Evolutionary conservation across 1,284 basidiomycete species (phyloP).

Genomic region (Salmacisia buchloeana): DNA sequence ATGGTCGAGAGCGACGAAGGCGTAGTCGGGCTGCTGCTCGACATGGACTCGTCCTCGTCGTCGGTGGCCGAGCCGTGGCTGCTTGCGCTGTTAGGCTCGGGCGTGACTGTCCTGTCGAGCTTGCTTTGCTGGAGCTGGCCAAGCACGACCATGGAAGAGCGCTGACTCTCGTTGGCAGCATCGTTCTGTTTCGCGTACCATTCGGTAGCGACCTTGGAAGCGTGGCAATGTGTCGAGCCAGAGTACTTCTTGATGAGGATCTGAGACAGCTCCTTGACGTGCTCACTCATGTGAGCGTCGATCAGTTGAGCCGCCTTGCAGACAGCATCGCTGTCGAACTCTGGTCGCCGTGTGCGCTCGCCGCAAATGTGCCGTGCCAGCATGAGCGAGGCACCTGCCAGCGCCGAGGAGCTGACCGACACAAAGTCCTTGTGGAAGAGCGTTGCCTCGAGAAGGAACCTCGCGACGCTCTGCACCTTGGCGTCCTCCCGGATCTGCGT

Average conservation of each 20-base stretch:
- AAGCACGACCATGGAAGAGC: background rate
- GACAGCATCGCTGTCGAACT: conserved; percentile 57
- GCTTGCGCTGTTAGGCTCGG: conserved; percentile 6
- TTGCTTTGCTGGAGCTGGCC: background rate
- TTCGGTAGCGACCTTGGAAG: conserved; percentile 82
- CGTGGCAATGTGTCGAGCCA: conserved; percentile 86
- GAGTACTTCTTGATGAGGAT: conserved; percentile 96
- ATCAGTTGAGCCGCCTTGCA: conserved; percentile 65
- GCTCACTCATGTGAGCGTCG: conserved; percentile 75
- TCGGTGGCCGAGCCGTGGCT: conserved; percentile 16
- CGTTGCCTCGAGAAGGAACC: conserved; percentile 97
- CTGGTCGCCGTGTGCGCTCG: conserved; percentile 16
- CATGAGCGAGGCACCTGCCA: conserved; percentile 80
- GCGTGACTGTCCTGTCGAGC: conserved; percentile 13
- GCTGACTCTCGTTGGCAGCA: background rate
- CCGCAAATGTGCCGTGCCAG: conserved; percentile 70
- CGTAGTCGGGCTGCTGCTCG: conserved; percentile 34
- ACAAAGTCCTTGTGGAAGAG: conserved; percentile 95
- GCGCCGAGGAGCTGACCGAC: conserved; percentile 73
- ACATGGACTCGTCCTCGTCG: conserved; percentile 40
- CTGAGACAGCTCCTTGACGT: conserved; percentile 82
- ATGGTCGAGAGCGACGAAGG: conserved; percentile 47
- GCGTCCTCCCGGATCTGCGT: conserved; percentile 62
- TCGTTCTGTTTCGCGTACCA: conserved; percentile 61
- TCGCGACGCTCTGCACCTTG: conserved; percentile 85